Base-by-base conservation (phyloP, 768 basidiomycete genomes). In the Trametes cingulata region DNA sequence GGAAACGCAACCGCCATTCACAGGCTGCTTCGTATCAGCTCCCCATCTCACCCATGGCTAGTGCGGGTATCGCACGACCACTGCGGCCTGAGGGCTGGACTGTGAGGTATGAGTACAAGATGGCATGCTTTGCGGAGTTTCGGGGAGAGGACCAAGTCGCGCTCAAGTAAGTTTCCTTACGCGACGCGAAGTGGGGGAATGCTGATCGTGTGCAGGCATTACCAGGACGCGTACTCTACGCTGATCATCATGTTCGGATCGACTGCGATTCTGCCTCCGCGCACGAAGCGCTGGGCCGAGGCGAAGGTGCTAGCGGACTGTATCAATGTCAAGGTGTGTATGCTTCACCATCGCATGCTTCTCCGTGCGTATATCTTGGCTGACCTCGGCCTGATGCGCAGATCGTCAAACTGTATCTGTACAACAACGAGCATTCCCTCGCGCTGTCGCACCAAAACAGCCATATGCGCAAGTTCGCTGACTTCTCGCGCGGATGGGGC, bases 221-320 rank as follows among this genome's bases (percentile, higher is more conserved):
- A 95, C 69, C 94, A 96, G 73, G 95, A 97, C 67, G 93, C 93
- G 13, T 96, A 96, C 76, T 83, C 83, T 36, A 87, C 83, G 51
- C 77, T 98, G 4, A 79, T 86, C 49, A 86, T 89, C 57, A 94
- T 97, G 90, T 96, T 98, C 69, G 86, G 87, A 2, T 93, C 93
- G 7, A 90, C 89, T 1, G 86, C 86, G 5, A 89, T 91, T 50
- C 76, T 97, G 8, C 92, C 91, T 1, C 94, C 95, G 6, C 84
- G 96, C 9, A 98, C 95, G 1, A 99, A 98, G 71, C 82, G 96
- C 29, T 98, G 96, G 96, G 95, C 95, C 15, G 97, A 99, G 73
- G 96, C 96, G 3, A 97, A 95, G 72, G 97, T 98, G 1, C 81
- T 98, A 2, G 94, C 93, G 0, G 97, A 99, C 70, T 91, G 93